phyloP scores from a whole-genome alignment of 2,329 filamentous ascomycete genomes.

The Cladophialophora bantiana region DNA sequence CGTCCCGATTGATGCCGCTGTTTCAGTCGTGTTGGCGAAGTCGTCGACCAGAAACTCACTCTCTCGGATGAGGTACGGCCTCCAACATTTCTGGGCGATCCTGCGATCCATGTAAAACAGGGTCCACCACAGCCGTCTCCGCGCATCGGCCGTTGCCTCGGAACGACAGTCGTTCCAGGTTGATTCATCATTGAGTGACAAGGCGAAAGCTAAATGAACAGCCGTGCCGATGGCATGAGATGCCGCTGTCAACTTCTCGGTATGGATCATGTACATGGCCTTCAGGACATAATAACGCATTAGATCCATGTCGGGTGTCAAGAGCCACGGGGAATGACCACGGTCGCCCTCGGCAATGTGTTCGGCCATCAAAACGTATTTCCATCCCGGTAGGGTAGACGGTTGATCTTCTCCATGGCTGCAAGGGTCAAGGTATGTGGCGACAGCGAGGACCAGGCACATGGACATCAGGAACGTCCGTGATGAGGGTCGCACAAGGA shows the following conservation, averaged over 20 bases:
- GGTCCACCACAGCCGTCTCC: slow-evolving; percentile 24
- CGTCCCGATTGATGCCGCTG: too few relatives aligned
- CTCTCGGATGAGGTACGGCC: slow-evolving; percentile 19
- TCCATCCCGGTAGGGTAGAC: slow-evolving; percentile 6
- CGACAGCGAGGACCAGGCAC: slow-evolving; percentile 15
- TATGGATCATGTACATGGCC: slow-evolving; percentile 14
- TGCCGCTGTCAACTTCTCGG: slow-evolving; percentile 7
- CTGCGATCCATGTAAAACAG: slow-evolving; percentile 37
- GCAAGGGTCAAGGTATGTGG: slow-evolving; percentile 10
- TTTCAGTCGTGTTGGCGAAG: not conserved
- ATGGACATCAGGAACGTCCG: slow-evolving; percentile 12
- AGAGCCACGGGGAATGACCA: not conserved
- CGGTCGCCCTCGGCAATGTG: slow-evolving; percentile 1
- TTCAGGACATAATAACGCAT: slow-evolving; percentile 13
- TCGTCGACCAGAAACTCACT: slow-evolving; percentile 15
- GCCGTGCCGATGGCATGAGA: slow-evolving; percentile 4
- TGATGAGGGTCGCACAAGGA: slow-evolving; percentile 5
- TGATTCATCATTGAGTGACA: slow-evolving; percentile 12
- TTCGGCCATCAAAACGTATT: slow-evolving; percentile 14
- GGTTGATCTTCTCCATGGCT: not conserved
- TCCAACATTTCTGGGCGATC: slow-evolving; percentile 37
- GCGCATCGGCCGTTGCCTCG: not conserved
- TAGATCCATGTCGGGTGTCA: slow-evolving; percentile 5
- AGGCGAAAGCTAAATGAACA: slow-evolving; percentile 3
- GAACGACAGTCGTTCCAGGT: slow-evolving; percentile 13